Evolutionary conservation across 2,329 filamentous ascomycete species (phyloP).

Genomic region (Neurospora sp.): DNA sequence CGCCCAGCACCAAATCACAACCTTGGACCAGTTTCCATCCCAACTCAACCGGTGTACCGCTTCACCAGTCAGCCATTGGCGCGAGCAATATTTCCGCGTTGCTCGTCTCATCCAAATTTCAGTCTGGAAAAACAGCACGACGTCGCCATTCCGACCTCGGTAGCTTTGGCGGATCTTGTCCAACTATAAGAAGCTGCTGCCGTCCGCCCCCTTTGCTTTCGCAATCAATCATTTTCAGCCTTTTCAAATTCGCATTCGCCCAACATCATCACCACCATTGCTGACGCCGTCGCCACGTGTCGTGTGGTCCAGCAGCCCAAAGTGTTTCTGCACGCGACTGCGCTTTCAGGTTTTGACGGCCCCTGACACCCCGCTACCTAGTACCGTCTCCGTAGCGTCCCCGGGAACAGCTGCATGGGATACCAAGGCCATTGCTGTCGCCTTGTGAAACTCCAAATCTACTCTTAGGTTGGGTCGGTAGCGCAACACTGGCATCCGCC

Average conservation of each 20-base stretch:
- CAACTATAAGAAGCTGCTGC: not conserved
- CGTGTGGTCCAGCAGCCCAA: not conserved
- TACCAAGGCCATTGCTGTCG: not conserved
- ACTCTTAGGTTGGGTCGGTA: not conserved
- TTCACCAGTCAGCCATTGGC: not conserved
- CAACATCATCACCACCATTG: not conserved
- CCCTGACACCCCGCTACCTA: not conserved
- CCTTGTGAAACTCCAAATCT: not conserved
- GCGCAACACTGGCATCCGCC: not conserved
- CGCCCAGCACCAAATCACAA: not conserved
- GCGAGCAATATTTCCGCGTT: not conserved
- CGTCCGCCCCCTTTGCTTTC: not conserved
- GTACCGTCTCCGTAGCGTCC: not conserved
- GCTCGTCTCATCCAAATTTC: not conserved
- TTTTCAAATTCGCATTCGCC: not conserved
- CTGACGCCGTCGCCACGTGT: not conserved
- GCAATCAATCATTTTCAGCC: not conserved
- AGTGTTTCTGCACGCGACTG: not conserved
- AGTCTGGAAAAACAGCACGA: not conserved
- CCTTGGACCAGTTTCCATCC: not conserved
- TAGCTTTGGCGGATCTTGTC: not conserved
- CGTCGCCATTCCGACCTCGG: not conserved
- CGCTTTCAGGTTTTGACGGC: not conserved
- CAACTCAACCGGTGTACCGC: not conserved
- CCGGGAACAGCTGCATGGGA: not conserved